Evolutionary conservation across 1,139 yeast genomes (phyloP).

Genomic region (Hansenula lynferdii): DNA sequence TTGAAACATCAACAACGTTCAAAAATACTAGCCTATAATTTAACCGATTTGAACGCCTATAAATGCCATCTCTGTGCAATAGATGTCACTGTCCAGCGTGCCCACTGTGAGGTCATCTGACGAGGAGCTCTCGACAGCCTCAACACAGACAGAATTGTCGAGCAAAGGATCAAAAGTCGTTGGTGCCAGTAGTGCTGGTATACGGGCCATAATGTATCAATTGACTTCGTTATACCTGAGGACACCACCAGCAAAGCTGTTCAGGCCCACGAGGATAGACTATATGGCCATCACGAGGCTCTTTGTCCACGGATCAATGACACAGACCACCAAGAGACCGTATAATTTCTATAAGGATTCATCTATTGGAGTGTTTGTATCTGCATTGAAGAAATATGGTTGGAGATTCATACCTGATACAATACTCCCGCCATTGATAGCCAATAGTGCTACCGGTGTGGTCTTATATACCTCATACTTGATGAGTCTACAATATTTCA

Average conservation of each 20-base stretch:
- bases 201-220: conserved; percentile 74
- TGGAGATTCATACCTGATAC: conserved; percentile 86
- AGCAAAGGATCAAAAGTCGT: conserved; percentile 18
- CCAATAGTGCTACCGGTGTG: conserved; percentile 84
- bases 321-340: conserved; percentile 37
- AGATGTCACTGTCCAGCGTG: background rate
- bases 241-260: conserved; percentile 79
- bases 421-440: conserved; percentile 79
- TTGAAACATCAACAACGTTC: no score
- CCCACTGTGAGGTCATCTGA: background rate
- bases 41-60: no score
- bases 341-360: conserved; percentile 73
- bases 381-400: conserved; percentile 73
- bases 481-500: conserved; percentile 37
- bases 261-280: conserved; percentile 88
- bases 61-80: background rate
- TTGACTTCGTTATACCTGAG: conserved; percentile 72
- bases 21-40: no score
- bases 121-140: background rate
- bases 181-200: conserved; percentile 25
- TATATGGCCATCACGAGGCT: conserved; percentile 66
- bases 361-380: conserved; percentile 63
- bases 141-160: conserved; percentile 13
- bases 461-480: conserved; percentile 81
- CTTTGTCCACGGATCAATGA: conserved; percentile 23